Evolutionary conservation across 139 green algal genomes (phyloP).

Genomic region (Parachlorella kessleri): DNA sequence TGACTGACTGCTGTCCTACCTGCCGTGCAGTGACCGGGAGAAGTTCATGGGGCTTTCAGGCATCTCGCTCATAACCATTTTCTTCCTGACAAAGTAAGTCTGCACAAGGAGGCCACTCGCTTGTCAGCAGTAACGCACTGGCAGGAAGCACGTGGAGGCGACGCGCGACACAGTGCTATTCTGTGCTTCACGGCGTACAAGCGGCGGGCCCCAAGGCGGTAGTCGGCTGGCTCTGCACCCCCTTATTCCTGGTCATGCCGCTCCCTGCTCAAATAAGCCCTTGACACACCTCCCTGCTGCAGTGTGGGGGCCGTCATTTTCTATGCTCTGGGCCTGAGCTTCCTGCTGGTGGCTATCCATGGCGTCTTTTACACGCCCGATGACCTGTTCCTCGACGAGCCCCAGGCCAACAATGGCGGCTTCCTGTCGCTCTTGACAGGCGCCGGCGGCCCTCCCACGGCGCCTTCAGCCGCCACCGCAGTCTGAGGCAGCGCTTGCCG

Average conservation of each 20-base stretch:
- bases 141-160: not conserved
- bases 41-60: slow-evolving; percentile 83
- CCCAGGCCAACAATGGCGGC: slow-evolving; percentile 9
- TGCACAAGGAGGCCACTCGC: not conserved
- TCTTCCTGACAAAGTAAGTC: slow-evolving; percentile 87
- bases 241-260: not conserved
- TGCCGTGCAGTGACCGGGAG: slow-evolving; percentile 73
- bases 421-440: slow-evolving; percentile 33
- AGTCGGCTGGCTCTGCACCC: no score
- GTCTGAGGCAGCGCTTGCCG: not conserved
- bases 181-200: not conserved
- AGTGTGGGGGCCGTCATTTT: slow-evolving; percentile 88
- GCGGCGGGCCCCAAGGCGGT: no score
- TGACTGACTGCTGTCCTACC: not conserved
- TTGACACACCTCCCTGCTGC: not conserved
- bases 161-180: not conserved
- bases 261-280: not conserved
- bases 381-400: slow-evolving; percentile 89
- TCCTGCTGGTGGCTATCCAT: slow-evolving; percentile 74
- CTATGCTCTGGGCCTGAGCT: slow-evolving; percentile 73
- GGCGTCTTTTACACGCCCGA: slow-evolving; percentile 76
- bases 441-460: not conserved
- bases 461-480: not conserved
- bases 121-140: not conserved
- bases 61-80: slow-evolving; percentile 81